A percentile compares a stretch with the other conserved stretches of the same genome.
These are phyloP conservation scores for Nannizziopsis arthrosporioides DNA, from an alignment of 2,329 filamentous ascomycete genomes.

Conservation along the genomic window DNA sequence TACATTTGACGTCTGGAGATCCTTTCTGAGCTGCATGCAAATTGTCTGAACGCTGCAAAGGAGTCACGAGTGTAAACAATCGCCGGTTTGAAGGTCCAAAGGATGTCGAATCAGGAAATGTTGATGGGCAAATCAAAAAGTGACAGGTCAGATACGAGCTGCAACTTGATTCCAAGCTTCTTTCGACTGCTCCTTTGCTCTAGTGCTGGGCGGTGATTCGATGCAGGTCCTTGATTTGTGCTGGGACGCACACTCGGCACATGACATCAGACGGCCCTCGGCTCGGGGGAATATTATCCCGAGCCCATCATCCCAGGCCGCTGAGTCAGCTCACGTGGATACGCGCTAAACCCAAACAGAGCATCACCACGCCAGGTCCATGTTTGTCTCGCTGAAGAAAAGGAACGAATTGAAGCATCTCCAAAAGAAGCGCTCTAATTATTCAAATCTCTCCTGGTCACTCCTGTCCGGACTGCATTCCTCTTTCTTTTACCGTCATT, in stretches of 20 bases:
- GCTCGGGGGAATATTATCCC: neutral
- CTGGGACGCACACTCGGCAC: neutral
- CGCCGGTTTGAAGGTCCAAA: neutral
- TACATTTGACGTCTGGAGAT: neutral
- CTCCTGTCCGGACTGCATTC: neutral
- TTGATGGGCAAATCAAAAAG: neutral
- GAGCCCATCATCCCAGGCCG: neutral
- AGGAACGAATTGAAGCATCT: constrained; percentile 3
- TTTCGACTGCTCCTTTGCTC: neutral
- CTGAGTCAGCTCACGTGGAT: neutral
- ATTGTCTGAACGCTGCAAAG: neutral
- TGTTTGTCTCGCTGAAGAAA: constrained; percentile 2
- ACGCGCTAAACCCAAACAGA: constrained; percentile 5
- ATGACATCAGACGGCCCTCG: neutral
- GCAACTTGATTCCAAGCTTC: neutral
- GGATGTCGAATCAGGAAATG: neutral
- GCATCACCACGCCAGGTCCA: neutral
- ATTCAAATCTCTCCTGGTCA: constrained; percentile 1
- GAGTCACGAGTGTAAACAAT: neutral
- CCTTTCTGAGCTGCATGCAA: neutral
- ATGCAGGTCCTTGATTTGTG: neutral
- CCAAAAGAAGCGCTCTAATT: neutral
- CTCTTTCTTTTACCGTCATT: neutral
- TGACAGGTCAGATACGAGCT: neutral
- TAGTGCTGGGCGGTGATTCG: neutral